These are phyloP conservation scores for Fusarium sp. DNA, from an alignment of 2,329 filamentous ascomycete genomes.

Conservation along the genomic window DNA sequence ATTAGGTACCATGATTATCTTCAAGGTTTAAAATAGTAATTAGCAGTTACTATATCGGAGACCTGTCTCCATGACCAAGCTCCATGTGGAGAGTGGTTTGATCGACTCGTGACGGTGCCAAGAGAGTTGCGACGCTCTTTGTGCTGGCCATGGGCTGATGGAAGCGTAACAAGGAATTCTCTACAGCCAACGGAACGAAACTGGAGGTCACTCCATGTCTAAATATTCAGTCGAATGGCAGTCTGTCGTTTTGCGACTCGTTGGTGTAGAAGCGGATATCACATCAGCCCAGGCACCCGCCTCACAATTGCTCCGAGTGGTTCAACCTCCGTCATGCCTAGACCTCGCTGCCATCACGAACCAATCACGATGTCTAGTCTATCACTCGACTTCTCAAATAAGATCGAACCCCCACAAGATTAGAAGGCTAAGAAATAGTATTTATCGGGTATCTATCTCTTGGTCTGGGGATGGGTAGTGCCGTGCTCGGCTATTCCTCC, in stretches of 20 bases:
- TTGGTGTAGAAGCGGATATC: not conserved
- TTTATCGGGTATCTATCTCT: not conserved
- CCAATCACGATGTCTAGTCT: not conserved
- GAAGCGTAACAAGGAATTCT: not conserved
- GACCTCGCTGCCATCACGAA: not conserved
- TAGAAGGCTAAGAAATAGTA: not conserved
- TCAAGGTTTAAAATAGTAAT: too few relatives aligned
- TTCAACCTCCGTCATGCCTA: not conserved
- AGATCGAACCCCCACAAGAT: not conserved
- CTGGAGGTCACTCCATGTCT: accelerated
- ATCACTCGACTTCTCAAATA: not conserved
- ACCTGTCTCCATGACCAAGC: not conserved
- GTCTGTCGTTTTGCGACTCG: not conserved
- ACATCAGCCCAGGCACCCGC: not conserved
- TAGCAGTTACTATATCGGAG: too few relatives aligned
- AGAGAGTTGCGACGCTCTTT: not conserved
- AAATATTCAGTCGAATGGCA: accelerated
- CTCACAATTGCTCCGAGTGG: not conserved
- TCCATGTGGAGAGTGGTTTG: not conserved
- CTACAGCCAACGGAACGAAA: accelerated
- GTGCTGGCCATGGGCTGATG: not conserved
- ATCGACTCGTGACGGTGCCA: not conserved
- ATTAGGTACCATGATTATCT: too few relatives aligned
- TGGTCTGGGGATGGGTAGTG: not conserved
- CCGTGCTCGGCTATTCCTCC: not conserved